Base-by-base conservation (phyloP, 331 rosid genomes). In the Arachis monticola region DNA sequence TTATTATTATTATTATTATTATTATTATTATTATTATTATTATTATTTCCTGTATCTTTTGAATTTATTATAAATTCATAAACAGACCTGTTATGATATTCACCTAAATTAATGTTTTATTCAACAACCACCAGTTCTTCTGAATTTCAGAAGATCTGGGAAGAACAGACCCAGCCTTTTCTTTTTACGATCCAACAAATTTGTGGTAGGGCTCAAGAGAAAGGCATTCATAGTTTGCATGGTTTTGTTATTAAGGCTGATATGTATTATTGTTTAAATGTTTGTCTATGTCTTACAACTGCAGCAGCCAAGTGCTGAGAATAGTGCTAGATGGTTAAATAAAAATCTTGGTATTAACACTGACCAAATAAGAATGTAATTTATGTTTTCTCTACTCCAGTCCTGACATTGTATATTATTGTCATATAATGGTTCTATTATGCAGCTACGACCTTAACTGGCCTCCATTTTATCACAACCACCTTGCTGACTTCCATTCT, bases 381-480 rank as follows among this genome's bases (percentile, higher is more conserved):
- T 60, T 60, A 17, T 63, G 67, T 10, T 72, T 47, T 64, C 69
- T 61, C 58, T 70, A 40, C 64, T 27, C 44, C 5, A 85, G 75
- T 48, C 61, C 67, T 84, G 69, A 84, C 74, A 74, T 40, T 58
- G 51, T 65, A 8, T 51, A 83, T 72, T 22, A 47, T 71, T 53
- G 13, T 11, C 7, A 53, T 63, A 11, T 40, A 9, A 63, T 80
- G 67, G 38, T 58, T 41, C 65, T 63, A 14, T 75, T 53, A 35
- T 87, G 96, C 90, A 93, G 98, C 98, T 53, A 93, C 97, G 11
- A 91, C 98, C 0, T 83, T 93, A 77, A 93, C 98, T 61, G 98
- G 98, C 74, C 73, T 93, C 81, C 98, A 93, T 75, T 93, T 93
- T 83, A 92, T 88, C 38, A 89, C 93, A 44, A 93, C 98, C 50